These are phyloP conservation scores for Neophaeococcomyces mojaviensis DNA, from an alignment of 2,329 filamentous ascomycete genomes.

Conservation along the genomic window DNA sequence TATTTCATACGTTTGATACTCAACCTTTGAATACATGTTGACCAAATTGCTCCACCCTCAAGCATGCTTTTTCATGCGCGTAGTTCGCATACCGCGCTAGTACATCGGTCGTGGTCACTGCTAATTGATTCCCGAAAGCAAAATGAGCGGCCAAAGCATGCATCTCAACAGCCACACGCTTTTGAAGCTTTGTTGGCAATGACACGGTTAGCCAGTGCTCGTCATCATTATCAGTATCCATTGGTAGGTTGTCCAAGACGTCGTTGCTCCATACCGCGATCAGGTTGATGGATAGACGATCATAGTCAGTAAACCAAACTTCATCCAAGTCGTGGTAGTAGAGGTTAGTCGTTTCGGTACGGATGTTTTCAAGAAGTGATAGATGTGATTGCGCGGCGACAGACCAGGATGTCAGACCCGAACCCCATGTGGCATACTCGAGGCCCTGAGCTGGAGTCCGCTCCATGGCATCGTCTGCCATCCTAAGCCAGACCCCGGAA, in stretches of 20 bases:
- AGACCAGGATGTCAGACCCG: constrained; percentile 17
- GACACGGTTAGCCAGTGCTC: constrained; percentile 38
- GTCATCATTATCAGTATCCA: constrained; percentile 37
- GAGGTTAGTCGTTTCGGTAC: constrained; percentile 32
- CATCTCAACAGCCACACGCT: constrained; percentile 45
- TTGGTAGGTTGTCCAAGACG: constrained; percentile 42
- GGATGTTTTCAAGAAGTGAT: constrained; percentile 41
- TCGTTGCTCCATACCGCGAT: constrained; percentile 48
- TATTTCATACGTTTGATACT: too few relatives aligned
- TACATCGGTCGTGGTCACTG: constrained; percentile 46
- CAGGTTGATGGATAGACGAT: constrained; percentile 48
- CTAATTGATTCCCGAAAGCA: constrained; percentile 38
- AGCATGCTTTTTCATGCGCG: constrained; percentile 47
- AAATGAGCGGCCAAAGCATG: constrained; percentile 49
- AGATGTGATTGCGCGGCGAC: constrained; percentile 40
- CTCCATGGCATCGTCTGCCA: constrained; percentile 37
- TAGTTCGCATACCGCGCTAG: constrained; percentile 47
- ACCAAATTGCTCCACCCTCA: not conserved
- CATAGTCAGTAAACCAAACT: constrained; percentile 42
- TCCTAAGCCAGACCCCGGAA: constrained; percentile 43
- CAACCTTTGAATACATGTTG: too few relatives aligned
- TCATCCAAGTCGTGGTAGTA: constrained; percentile 36
- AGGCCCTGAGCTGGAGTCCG: constrained; percentile 42
- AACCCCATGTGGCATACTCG: constrained; percentile 36
- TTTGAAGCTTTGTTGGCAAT: constrained; percentile 32